These are phyloP conservation scores for Jaapia argillacea DNA, from an alignment of 768 basidiomycete genomes.

Conservation along the genomic window DNA sequence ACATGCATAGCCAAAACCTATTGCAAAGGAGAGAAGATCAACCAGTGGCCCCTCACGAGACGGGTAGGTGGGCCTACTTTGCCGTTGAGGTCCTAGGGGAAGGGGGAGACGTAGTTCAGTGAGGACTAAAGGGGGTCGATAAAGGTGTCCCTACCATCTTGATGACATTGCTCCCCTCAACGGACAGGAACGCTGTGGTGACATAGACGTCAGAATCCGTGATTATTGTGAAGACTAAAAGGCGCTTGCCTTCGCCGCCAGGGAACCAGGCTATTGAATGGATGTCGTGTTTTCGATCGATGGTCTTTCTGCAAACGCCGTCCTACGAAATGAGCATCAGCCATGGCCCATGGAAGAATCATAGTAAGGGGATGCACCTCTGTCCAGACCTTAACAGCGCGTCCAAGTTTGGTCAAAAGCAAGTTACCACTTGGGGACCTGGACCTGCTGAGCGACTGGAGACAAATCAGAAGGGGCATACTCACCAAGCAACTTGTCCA, in stretches of 20 bases:
- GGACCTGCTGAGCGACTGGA: constrained; percentile 1
- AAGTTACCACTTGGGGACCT: constrained; percentile 58
- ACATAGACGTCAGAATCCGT: too few relatives aligned
- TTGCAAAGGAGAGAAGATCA: too few relatives aligned
- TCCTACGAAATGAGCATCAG: constrained; percentile 28
- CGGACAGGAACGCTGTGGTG: constrained; percentile 59
- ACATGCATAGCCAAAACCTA: constrained; percentile 43
- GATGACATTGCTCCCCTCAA: constrained; percentile 51
- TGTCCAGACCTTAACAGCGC: constrained; percentile 65
- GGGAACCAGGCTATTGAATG: constrained; percentile 66
- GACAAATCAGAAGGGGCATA: neutral
- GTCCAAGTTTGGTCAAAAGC: constrained; percentile 53
- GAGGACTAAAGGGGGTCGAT: too few relatives aligned
- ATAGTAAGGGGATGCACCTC: constrained; percentile 32
- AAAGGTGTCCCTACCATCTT: constrained; percentile 50
- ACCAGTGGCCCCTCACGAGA: too few relatives aligned
- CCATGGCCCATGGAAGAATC: neutral
- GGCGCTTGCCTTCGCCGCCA: constrained; percentile 39
- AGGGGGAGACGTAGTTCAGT: too few relatives aligned
- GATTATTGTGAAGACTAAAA: too few relatives aligned
- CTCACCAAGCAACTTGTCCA: constrained; percentile 65
- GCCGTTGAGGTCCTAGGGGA: too few relatives aligned
- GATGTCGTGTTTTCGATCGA: constrained; percentile 43
- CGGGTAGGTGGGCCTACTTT: too few relatives aligned
- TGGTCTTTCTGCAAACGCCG: constrained; percentile 58